These are phyloP conservation scores for Drosera capensis DNA, from an alignment of 148 eudicot genomes.

Conservation along the genomic window DNA sequence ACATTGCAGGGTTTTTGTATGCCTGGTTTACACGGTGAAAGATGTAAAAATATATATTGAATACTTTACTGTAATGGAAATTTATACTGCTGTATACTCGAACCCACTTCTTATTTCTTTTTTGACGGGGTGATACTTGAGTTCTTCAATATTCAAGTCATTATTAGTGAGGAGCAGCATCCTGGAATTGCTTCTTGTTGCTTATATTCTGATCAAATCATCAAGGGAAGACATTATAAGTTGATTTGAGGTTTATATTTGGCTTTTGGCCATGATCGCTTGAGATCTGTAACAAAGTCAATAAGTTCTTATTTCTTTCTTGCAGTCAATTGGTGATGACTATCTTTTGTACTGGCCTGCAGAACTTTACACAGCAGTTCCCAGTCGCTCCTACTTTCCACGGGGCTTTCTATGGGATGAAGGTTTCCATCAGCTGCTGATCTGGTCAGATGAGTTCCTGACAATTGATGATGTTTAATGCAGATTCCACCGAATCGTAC, in stretches of 20 bases:
- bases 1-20: no score
- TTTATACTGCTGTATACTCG: no score
- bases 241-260: slow-evolving; percentile 1
- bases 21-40: no score
- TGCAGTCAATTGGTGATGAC: slow-evolving; percentile 46
- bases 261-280: slow-evolving; percentile 6
- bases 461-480: not conserved
- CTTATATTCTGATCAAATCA: no score
- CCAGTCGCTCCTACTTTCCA: slow-evolving; percentile 93
- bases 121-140: no score
- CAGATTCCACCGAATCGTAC: not conserved
- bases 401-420: slow-evolving; percentile 99
- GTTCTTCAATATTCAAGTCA: no score
- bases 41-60: no score
- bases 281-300: slow-evolving; percentile 11
- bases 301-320: slow-evolving; percentile 13
- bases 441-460: slow-evolving; percentile 56
- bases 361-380: slow-evolving; percentile 95
- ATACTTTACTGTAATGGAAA: no score
- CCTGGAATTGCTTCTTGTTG: no score
- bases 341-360: slow-evolving; percentile 87
- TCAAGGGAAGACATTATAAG: no score
- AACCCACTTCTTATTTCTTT: no score
- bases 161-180: no score
- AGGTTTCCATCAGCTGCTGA: slow-evolving; percentile 91